These are phyloP conservation scores for Calonectria crousiana DNA, from an alignment of 2,329 filamentous ascomycete genomes.

Conservation along the genomic window DNA sequence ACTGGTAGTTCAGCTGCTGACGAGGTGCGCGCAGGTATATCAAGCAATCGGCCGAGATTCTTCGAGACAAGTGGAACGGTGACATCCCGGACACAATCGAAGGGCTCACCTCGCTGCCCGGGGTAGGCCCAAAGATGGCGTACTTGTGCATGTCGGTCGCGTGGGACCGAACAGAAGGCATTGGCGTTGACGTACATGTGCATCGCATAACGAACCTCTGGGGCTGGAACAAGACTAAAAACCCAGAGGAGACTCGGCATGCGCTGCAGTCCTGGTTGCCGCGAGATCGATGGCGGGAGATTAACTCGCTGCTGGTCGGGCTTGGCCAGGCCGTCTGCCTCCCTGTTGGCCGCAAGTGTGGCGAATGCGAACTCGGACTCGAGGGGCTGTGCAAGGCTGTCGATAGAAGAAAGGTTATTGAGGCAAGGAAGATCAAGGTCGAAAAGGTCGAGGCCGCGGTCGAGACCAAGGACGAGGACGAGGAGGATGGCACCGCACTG, in stretches of 20 bases:
- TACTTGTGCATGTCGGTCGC: conserved; percentile 86
- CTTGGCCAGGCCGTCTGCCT: conserved; percentile 89
- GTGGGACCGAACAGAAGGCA: conserved; percentile 76
- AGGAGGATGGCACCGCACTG: conserved; percentile 8
- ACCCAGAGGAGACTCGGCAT: conserved; percentile 83
- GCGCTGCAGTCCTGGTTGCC: conserved; percentile 87
- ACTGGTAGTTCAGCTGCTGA: conserved; percentile 29
- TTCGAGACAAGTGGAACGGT: conserved; percentile 75
- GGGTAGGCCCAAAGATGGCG: conserved; percentile 95
- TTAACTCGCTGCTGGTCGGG: conserved; percentile 90
- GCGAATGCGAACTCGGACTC: conserved; percentile 84
- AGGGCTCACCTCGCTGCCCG: conserved; percentile 81
- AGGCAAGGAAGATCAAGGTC: conserved; percentile 61
- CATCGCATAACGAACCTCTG: conserved; percentile 95
- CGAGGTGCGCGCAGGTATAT: conserved; percentile 62
- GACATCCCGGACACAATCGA: conserved; percentile 86
- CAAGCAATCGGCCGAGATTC: conserved; percentile 78
- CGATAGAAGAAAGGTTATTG: conserved; percentile 71
- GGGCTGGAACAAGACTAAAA: conserved; percentile 88
- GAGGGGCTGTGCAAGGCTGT: conserved; percentile 82
- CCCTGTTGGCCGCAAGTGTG: conserved; percentile 83
- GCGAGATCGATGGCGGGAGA: conserved; percentile 87
- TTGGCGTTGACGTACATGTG: conserved; percentile 95
- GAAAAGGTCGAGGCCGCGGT: conserved; percentile 41
- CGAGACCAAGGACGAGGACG: conserved; percentile 32